Conservation (phyloP, 1,284 basidiomycete species). For the Stygiomarasmius scandens region DNA sequence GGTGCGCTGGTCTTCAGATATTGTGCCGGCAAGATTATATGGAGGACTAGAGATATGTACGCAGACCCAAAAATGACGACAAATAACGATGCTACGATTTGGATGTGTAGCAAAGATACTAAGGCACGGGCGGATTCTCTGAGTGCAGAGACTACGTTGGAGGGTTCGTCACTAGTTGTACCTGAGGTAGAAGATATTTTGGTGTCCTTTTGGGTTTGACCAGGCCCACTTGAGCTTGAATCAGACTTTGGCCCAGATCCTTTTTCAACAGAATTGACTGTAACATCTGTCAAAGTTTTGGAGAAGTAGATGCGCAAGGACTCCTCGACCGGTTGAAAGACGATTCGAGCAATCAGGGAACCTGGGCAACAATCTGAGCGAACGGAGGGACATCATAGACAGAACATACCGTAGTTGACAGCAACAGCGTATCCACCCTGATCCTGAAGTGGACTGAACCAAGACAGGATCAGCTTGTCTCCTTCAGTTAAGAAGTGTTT, state of each 20-base stretch:
- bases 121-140: constrained; percentile 45
- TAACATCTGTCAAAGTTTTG: constrained; percentile 49
- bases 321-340: constrained; percentile 94
- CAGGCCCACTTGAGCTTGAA: not conserved
- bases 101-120: constrained; percentile 65
- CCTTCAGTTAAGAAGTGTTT: constrained; percentile 97
- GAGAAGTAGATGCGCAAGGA: constrained; percentile 88
- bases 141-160: constrained; percentile 19
- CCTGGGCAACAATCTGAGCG: constrained; percentile 48
- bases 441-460: constrained; percentile 79
- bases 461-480: constrained; percentile 88
- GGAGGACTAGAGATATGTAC: constrained; percentile 71
- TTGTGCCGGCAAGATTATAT: constrained; percentile 71
- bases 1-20: constrained; percentile 78
- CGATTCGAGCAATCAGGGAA: constrained; percentile 85
- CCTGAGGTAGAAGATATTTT: not conserved
- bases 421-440: constrained; percentile 95
- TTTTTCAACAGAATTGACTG: not conserved
- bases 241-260: not conserved
- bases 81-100: constrained; percentile 71
- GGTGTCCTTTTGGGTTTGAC: not conserved
- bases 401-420: constrained; percentile 82
- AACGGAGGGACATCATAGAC: not conserved
- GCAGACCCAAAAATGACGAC: constrained; percentile 74
- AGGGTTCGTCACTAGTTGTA: constrained; percentile 1